Evolutionary conservation across 202 grass and related monocot genomes (phyloP).

Genomic region (Brachypodium distachyon): DNA sequence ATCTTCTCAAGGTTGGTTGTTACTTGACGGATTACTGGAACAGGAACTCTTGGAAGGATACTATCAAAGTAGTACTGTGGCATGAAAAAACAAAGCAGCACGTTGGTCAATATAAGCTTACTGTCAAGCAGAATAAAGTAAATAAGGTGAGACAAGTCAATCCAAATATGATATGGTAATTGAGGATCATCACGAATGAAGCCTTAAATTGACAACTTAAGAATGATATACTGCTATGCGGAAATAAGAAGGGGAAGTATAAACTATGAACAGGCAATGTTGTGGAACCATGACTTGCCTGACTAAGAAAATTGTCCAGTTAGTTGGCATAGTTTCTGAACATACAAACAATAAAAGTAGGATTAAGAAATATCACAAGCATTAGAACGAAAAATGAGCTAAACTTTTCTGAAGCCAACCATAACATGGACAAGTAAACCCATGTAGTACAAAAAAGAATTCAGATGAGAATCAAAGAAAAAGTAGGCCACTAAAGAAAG

Average conservation of each 20-base stretch:
- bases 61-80: constrained; percentile 95
- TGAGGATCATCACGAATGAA: not conserved
- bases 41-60: constrained; percentile 77
- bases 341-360: not conserved
- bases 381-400: not conserved
- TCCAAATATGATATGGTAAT: not conserved
- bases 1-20: constrained; percentile 74
- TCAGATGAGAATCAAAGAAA: not conserved
- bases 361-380: not conserved
- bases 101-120: not conserved
- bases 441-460: not conserved
- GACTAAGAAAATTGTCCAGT: not conserved
- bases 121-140: not conserved
- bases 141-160: not conserved
- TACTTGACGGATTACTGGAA: constrained; percentile 70
- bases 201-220: not conserved
- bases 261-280: not conserved
- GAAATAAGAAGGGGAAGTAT: not conserved
- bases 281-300: constrained; percentile 16
- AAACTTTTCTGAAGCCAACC: not conserved
- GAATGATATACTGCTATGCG: not conserved
- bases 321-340: constrained; percentile 24
- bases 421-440: not conserved
- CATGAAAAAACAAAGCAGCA: not conserved
- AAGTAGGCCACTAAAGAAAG: not conserved